These are phyloP conservation scores for Penicillium sp. DNA, from an alignment of 2,329 filamentous ascomycete genomes.

Conservation along the genomic window DNA sequence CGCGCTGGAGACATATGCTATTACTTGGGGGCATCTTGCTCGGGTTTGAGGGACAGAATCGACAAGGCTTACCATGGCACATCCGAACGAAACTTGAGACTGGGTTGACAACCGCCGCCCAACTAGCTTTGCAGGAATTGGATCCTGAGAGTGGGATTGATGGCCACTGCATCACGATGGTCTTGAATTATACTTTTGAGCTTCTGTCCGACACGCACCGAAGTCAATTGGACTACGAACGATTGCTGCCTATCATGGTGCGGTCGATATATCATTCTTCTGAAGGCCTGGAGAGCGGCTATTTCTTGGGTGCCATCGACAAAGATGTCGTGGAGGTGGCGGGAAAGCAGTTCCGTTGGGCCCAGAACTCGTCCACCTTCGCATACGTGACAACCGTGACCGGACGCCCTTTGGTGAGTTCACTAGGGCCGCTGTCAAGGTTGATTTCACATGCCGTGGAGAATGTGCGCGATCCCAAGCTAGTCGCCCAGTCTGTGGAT, in stretches of 20 bases:
- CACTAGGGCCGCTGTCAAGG: conserved; percentile 57
- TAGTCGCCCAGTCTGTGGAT: conserved; percentile 46
- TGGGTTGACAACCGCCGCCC: conserved; percentile 67
- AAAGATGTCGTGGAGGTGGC: conserved; percentile 56
- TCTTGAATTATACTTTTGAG: conserved; percentile 71
- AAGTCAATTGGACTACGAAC: conserved; percentile 58
- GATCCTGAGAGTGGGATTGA: conserved; percentile 47
- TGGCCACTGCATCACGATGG: conserved; percentile 55
- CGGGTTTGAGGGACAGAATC: conserved; percentile 62
- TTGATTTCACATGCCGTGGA: conserved; percentile 59
- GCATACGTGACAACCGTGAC: conserved; percentile 51
- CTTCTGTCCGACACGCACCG: conserved; percentile 58
- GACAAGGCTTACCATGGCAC: conserved; percentile 56
- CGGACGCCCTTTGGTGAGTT: conserved; percentile 53
- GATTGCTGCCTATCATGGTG: conserved; percentile 63
- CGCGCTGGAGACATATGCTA: conserved; percentile 77
- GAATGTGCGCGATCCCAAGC: conserved; percentile 44
- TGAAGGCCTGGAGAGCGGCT: conserved; percentile 69
- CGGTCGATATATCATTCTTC: conserved; percentile 61
- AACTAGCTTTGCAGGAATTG: conserved; percentile 63
- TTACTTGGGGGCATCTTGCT: conserved; percentile 72
- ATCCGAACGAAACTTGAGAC: conserved; percentile 64
- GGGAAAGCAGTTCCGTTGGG: conserved; percentile 60
- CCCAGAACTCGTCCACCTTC: conserved; percentile 52
- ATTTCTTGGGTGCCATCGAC: conserved; percentile 66